Conservation (phyloP, 371 early-diverging fungal genomes). For the Mucor plumbeus region DNA sequence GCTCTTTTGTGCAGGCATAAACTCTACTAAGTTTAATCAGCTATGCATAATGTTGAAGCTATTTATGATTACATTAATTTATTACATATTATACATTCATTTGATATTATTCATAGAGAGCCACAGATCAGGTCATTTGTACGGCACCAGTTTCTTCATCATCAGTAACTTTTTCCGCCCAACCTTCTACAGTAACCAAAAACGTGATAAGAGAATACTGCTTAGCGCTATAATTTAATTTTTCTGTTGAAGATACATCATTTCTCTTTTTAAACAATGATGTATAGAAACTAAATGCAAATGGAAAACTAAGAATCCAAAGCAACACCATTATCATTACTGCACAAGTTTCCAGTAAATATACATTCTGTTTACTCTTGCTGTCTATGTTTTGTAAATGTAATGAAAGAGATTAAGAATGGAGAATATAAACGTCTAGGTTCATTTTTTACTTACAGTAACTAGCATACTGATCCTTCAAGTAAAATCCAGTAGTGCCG, state of each 20-base stretch:
- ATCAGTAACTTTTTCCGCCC: neutral
- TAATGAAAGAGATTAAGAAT: neutral
- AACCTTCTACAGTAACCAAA: neutral
- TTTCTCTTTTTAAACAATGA: neutral
- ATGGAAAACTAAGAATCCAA: neutral
- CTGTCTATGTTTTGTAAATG: neutral
- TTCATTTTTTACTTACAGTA: neutral
- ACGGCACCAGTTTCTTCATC: neutral
- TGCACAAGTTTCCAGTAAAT: neutral
- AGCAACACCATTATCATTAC: neutral
- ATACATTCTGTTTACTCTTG: neutral
- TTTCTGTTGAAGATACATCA: neutral
- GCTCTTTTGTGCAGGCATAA: no score
- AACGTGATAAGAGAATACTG: neutral
- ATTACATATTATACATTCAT: no score
- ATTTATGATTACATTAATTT: no score
- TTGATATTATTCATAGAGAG: no score
- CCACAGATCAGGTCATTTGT: neutral
- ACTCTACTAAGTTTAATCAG: no score
- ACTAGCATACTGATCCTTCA: neutral
- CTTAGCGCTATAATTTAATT: neutral
- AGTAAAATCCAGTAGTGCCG: neutral
- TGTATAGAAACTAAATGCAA: neutral
- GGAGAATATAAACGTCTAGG: no score
- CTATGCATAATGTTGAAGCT: no score